Base-by-base conservation (phyloP, 1,284 basidiomycete species). In the Amanita bisporigera region DNA sequence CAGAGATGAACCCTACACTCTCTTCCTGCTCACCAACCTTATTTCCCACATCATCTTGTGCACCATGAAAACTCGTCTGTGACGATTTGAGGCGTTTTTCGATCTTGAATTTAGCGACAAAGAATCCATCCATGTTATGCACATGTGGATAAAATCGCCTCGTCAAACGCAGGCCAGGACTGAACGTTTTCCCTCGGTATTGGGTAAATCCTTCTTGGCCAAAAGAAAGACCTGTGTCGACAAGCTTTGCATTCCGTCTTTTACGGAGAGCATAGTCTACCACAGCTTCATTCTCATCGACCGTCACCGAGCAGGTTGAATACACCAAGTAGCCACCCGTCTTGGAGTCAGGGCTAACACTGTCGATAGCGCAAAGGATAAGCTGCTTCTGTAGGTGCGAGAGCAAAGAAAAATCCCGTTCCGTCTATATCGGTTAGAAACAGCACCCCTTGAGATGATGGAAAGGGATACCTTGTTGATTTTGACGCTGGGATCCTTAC, bases 221-320 rank as follows among this genome's bases (percentile, higher is more conserved):
- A 78, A 99, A 99, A 74, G 92, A 91, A 58, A 99, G 86, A 1
- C 96, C 97, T 0, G 96, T 95, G 60, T 96, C 93, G 60, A 99
- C 96, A 52, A 99, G 90, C 80, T 92, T 93, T 72, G 94, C 94
- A 78, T 99, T 93, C n/a, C 97, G 93, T 41, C 98, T 88, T 81
- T 99, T 99, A 71, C 93, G 90, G 65, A 99, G 86, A n/a, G 98
- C 98, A 76, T 99, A 99, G 80, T 99, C 95, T 21, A 99, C 95
- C 19, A 99, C 97, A 6, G 95, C 90, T 81, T 99, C 98, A 83
- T 99, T 97, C 83, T 99, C 98, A 75, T 99, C 98, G 3, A 98
- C 94, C 5, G 94, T 98, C 57, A 99, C 96, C 9, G 97, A 99
- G 79, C 98, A 99, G 0, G 98, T 99, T 63, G 97, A 99, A 83